Base-by-base conservation (phyloP, 768 basidiomycete species). In the Boletus reticulatus region DNA sequence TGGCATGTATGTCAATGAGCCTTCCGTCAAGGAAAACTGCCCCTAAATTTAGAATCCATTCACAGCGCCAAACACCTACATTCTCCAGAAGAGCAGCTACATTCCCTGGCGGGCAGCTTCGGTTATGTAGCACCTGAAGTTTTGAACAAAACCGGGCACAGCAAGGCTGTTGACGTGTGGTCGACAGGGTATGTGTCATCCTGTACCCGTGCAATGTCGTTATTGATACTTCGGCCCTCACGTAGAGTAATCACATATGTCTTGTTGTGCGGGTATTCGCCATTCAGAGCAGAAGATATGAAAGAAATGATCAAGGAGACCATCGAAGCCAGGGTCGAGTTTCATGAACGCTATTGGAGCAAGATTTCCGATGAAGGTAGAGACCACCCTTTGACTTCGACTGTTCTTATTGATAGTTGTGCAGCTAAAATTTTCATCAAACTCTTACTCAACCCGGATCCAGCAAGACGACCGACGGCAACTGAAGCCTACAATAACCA, bases 71-170 rank as follows among this genome's bases (percentile, higher is more conserved):
- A 94, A 65, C 92, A 94, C 59, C 74, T 94, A 3, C 82, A 89
- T 57, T 78, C 84, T 0, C 72, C 86, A 0, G 85, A 84, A 17
- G 88, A 93, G 64, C 84, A 85, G 57, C 75, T 94, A 1, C 81
- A 80, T 47, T 81, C 84, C 0, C 65, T 93, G 1, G 92, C 92
- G 0, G 92, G 92, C 0, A 89, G 86, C 64, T 84, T 94, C 58
- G 93, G 92, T 2, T 94, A 96, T 63, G 88, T 93, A 43, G 95
- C 97, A 2, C 96, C 96, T 1, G 92, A 94, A 66, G 89, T 94
- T 6, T 74, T 94, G 27, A 82, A 80, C 56, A 85, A 88, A 61
- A 70, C 78, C n/a, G 92, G 92, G 0, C 95, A 99, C 65, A 87
- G 94, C 43, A 94, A 92, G 67, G 84, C 91, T 4, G 95, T 97